Conservation (phyloP, 495 filamentous ascomycete genomes). For the Xylaria cubensis region DNA sequence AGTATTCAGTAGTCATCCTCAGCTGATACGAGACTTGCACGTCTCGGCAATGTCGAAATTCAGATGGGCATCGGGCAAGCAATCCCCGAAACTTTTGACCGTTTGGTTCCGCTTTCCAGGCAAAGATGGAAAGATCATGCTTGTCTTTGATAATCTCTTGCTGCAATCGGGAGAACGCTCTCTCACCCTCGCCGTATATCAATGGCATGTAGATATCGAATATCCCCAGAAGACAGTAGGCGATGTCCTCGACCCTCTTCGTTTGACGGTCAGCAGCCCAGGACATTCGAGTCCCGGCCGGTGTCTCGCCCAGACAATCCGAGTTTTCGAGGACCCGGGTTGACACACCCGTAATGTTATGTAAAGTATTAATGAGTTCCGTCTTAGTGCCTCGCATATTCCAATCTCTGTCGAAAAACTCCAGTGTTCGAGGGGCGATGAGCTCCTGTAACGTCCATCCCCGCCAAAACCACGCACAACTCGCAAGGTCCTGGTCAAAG, state of each 20-base stretch:
- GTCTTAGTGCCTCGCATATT: conserved; percentile 16
- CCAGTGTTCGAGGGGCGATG: background rate
- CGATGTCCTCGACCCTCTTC: conserved; percentile 36
- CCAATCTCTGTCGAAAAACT: conserved; percentile 14
- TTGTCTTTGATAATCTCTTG: conserved; percentile 36
- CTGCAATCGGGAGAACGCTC: conserved; percentile 37
- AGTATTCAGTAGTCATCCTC: conserved; percentile 8
- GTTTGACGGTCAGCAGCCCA: conserved; percentile 43
- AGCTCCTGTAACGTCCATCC: conserved; percentile 17
- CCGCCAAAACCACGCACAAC: conserved; percentile 14
- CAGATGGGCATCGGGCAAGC: conserved; percentile 5
- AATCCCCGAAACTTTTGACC: conserved; percentile 13
- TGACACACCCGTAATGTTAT: conserved; percentile 11
- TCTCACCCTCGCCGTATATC: conserved; percentile 38
- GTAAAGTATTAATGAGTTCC: background rate
- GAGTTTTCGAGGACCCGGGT: background rate
- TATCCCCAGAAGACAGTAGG: conserved; percentile 39
- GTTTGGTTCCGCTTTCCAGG: conserved; percentile 22
- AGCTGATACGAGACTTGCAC: conserved; percentile 8
- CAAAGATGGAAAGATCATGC: conserved; percentile 30
- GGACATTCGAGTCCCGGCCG: conserved; percentile 36
- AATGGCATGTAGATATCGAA: conserved; percentile 41
- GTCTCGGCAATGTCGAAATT: conserved; percentile 10
- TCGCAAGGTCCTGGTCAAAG: background rate
- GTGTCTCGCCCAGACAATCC: background rate